Base-by-base conservation (phyloP, 352 stramenopile genomes). In the Pythium grandisporangium region DNA sequence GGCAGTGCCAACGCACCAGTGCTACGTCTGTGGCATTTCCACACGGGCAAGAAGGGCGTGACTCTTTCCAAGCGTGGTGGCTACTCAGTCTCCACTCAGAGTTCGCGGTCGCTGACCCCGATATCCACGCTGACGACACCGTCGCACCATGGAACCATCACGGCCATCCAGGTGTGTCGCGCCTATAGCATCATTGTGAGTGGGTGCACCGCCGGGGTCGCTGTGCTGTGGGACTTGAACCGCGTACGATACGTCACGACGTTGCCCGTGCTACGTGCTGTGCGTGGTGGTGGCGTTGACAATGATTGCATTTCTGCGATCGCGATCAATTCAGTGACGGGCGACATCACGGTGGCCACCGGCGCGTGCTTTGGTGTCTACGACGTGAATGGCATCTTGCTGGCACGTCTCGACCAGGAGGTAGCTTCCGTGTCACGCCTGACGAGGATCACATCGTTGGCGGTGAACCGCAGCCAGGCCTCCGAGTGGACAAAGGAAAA, bases 181-280 rank as follows among this genome's bases (percentile, higher is more conserved):
- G 61, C 64, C 3, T 82, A 80, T 58, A 84, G 70, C 32, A 43
- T 86, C 16, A 46, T 83, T 16, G 66, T 86, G 4, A 86, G 71
- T 38, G 72, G 72, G 13, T 86, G 75, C 45, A 48, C 58, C 4
- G 58, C 56, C 13, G 73, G 75, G 11, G 43, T 73, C 8, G 63
- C 66, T 4, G 63, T 84, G 12, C 59, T 88, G 12, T 88, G 75
- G 75, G 75, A 88, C 26, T 45, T 88, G 2, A 88, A 88, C 16
- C 72, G 75, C 13, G 63, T 76, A 14, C 48, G 65, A 21, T 78
- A 66, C 29, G 56, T 84, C 33, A 56, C 68, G 11, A 65, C 67
- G 8, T 51, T 86, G 14, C 45, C 63, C 12, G 25, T 38, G 2
- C 26, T 52, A 8, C 43, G 42, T 10, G 21, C 32, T 6, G 55